Evolutionary conservation across 495 filamentous ascomycete genomes (phyloP).

Genomic region (Aspergillus ostianus): DNA sequence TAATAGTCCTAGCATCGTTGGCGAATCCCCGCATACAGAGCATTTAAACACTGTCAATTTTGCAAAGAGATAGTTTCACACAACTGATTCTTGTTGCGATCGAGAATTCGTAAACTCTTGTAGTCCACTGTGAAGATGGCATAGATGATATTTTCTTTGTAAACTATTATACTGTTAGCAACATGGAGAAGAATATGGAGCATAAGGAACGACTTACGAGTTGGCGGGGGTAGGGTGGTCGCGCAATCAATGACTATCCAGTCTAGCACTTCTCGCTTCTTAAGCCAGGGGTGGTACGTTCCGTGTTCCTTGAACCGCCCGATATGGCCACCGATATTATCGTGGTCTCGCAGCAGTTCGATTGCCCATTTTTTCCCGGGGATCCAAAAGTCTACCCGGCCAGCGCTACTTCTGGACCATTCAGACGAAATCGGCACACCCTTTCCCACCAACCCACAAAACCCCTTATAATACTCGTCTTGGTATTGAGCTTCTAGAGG

Average conservation of each 20-base stretch:
- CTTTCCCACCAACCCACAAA: slow-evolving; percentile 17
- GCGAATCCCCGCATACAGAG: no score
- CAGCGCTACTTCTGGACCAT: slow-evolving; percentile 19
- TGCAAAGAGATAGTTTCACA: no score
- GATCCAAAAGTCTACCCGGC: slow-evolving; percentile 24
- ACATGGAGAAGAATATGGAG: no score
- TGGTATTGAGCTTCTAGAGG: slow-evolving; percentile 25
- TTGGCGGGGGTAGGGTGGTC: no score
- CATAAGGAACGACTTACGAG: no score
- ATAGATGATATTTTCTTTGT: no score
- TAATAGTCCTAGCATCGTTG: no score
- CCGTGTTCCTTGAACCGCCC: slow-evolving; percentile 16
- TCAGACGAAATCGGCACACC: slow-evolving; percentile 21
- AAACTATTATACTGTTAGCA: no score
- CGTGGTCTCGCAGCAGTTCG: slow-evolving; percentile 21
- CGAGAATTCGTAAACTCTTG: no score
- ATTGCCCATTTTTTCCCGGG: slow-evolving; percentile 21
- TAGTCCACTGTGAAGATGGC: no score
- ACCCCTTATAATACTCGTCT: slow-evolving; percentile 23
- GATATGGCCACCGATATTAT: slow-evolving; percentile 15
- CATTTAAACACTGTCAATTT: no score
- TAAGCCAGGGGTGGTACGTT: slow-evolving; percentile 17
- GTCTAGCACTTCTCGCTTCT: slow-evolving; percentile 13
- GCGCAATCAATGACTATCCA: slow-evolving; percentile 21
- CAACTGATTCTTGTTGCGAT: no score